Percentiles rank a stretch among this genome's conserved stretches.
Evolutionary conservation across 257 asterid species (phyloP).

Genomic region (Sherardia arvensis): DNA sequence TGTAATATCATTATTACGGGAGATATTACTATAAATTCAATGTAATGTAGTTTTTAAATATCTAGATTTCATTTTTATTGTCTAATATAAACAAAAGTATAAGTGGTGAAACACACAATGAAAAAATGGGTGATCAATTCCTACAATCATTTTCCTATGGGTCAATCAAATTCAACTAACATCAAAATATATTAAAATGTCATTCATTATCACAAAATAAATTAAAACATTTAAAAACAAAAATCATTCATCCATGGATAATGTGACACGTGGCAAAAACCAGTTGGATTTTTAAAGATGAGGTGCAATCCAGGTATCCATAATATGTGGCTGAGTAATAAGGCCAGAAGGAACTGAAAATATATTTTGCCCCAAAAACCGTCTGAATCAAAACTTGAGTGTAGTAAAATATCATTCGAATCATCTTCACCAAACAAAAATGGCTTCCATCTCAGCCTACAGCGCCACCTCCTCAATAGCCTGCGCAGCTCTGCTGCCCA

Average conservation of each 20-base stretch:
- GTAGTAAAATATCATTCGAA: background rate
- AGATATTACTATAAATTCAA: too few species aligned
- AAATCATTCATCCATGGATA: constrained; percentile 12
- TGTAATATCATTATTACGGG: too few species aligned
- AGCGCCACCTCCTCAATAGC: constrained; percentile 41
- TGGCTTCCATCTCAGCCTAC: constrained; percentile 69
- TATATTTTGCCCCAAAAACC: constrained; percentile 8
- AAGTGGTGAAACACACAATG: too few species aligned
- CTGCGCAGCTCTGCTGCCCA: constrained; percentile 43
- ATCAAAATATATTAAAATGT: too few species aligned
- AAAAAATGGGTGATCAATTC: too few species aligned
- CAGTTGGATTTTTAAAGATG: constrained; percentile 43
- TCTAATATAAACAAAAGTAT: too few species aligned
- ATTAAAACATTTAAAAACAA: too few species aligned
- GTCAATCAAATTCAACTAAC: too few species aligned
- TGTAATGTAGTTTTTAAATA: too few species aligned
- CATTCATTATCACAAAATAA: too few species aligned
- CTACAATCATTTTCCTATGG: too few species aligned
- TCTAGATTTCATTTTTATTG: too few species aligned
- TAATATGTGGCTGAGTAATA: constrained; percentile 28
- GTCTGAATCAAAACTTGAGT: constrained; percentile 9
- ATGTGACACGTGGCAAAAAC: constrained; percentile 35
- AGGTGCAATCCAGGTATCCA: constrained; percentile 32
- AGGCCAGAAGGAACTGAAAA: constrained; percentile 10
- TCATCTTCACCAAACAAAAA: constrained; percentile 11